These are phyloP conservation scores for Hypoxylon sp. DNA, from an alignment of 2,329 filamentous ascomycete species.

Conservation along the genomic window DNA sequence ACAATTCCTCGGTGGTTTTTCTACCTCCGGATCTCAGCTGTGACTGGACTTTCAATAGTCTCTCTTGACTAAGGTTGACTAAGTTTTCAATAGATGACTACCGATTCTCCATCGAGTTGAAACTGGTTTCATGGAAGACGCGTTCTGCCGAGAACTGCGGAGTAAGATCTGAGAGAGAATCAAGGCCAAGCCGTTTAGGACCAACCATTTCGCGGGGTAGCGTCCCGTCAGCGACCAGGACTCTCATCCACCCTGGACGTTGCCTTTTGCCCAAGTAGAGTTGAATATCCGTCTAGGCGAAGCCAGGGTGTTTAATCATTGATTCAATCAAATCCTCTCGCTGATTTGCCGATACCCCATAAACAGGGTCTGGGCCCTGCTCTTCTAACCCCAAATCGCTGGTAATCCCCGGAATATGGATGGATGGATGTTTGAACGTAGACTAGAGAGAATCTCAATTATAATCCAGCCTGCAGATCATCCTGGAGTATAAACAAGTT, in stretches of 20 bases:
- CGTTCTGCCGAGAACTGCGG: slow-evolving; percentile 42
- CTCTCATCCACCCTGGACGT: slow-evolving; percentile 14
- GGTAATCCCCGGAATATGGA: slow-evolving; percentile 30
- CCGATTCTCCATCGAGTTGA: slow-evolving; percentile 17
- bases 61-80: slow-evolving; percentile 2
- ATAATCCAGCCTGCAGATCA: slow-evolving; percentile 19
- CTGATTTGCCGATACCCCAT: slow-evolving; percentile 47
- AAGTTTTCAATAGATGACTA: slow-evolving; percentile 23
- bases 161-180: slow-evolving; percentile 38
- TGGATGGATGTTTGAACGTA: slow-evolving; percentile 20
- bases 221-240: slow-evolving; percentile 35
- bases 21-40: slow-evolving; percentile 35
- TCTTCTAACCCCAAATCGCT: slow-evolving; percentile 31
- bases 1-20: slow-evolving; percentile 30
- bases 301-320: slow-evolving; percentile 40
- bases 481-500: slow-evolving; percentile 32
- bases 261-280: slow-evolving; percentile 46
- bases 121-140: slow-evolving; percentile 16
- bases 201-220: slow-evolving; percentile 45
- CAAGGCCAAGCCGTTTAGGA: slow-evolving; percentile 33
- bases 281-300: slow-evolving; percentile 50
- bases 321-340: slow-evolving; percentile 45
- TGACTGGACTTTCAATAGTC: slow-evolving; percentile 24
- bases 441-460: slow-evolving; percentile 9
- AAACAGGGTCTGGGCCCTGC: slow-evolving; percentile 40